phyloP scores from a whole-genome alignment of 2,329 filamentous ascomycete species.

The Claviceps sp. region DNA sequence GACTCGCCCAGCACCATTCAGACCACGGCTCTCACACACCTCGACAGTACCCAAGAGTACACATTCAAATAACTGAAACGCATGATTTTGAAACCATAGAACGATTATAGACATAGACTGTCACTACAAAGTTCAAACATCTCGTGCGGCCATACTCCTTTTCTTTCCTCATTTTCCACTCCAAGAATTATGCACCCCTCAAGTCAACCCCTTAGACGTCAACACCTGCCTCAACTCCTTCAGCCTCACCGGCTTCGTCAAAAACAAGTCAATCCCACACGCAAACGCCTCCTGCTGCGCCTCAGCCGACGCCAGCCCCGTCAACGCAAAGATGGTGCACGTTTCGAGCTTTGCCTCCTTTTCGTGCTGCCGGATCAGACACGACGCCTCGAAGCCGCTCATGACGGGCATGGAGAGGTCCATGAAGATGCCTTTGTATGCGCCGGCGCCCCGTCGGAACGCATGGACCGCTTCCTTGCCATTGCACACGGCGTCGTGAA shows the following conservation, averaged over 20 bases:
- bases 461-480: conserved; percentile 16
- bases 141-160: too few relatives aligned
- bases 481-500: conserved; percentile 12
- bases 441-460: conserved; percentile 7
- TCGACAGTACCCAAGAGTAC: too few relatives aligned
- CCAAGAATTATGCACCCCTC: not conserved
- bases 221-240: conserved; percentile 16
- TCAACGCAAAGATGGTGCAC: conserved; percentile 34
- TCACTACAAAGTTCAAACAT: too few relatives aligned
- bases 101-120: too few relatives aligned
- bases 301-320: conserved; percentile 31
- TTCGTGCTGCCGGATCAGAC: conserved; percentile 34
- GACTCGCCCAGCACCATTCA: too few relatives aligned
- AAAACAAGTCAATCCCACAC: conserved; percentile 36
- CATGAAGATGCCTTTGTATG: conserved; percentile 17
- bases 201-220: not conserved
- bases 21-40: too few relatives aligned
- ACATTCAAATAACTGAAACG: too few relatives aligned
- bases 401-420: conserved; percentile 43
- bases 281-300: conserved; percentile 36
- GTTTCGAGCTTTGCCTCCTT: conserved; percentile 25
- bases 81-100: too few relatives aligned
- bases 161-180: too few relatives aligned
- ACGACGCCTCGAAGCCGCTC: conserved; percentile 33
- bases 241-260: conserved; percentile 35